Evolutionary conservation across 768 basidiomycete genomes (phyloP), one percentile per base, ranked within the genome.

Genomic region (Suillus subalutaceus): DNA sequence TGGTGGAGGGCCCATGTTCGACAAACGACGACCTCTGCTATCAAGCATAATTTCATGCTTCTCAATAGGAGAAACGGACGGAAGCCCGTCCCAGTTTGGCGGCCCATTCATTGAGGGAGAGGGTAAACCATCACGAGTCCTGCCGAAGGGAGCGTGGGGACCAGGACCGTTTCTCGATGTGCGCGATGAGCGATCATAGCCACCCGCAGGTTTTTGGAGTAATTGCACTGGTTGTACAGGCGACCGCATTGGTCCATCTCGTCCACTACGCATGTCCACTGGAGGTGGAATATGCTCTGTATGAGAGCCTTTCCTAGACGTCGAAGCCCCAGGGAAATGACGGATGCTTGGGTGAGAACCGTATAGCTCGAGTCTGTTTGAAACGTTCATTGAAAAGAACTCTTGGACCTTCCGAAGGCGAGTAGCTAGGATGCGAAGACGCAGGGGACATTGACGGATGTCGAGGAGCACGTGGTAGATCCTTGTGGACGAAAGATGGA

Each of bases 361-460:
- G 71, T 92, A 93, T 3, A 93, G 92, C 77, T 99, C 97, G 64
- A 98, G 79, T 68, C 89, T 85, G 73, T 97, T n/a, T 12, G 91
- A 93, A n/a, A 4, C 92, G 89, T 72, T 97, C 97, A 73, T 99
- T 99, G 83, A 98, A 99, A n/a, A 99, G 82, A 1, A 90, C 90
- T 50, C 92, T 86, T 41, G 91, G 84, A 2, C 83, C 77, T 48
- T 90, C 87, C 66, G 84, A 81, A 10, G 86, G 84, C 10, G 87
- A 84, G 63, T 83, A 80, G 26, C 79, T 64, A 62, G 80, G 73
- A 66, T 78, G 72, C 69, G 82, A 74, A 71, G 81, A 77, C 6
- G 76, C 68, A 12, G 81, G 77, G 16, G 78, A 75, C 23, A 76
- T 68, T 59, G 67, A 81, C 80, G 66, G 70, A 68, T 68, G 65